Evolutionary conservation across 1,284 basidiomycete genomes (phyloP), one percentile per base, ranked within the genome.

Genomic region (Vanrija sp.): DNA sequence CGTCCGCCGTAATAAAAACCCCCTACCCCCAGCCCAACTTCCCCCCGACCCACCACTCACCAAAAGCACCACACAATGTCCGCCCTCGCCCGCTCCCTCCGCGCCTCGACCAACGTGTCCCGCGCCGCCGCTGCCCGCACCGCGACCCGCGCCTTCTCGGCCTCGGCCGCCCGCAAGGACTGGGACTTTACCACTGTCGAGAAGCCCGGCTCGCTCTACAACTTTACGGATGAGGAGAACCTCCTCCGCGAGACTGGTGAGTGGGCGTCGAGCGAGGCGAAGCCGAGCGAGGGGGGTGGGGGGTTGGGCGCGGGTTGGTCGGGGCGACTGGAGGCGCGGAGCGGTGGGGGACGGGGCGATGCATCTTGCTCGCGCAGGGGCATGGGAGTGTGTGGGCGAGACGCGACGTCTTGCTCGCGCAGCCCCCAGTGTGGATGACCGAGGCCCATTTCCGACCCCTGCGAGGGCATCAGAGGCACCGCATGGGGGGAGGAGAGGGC

Each of bases 191-290:
- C 66, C 41, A 67, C 67, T 44, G 71, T 72, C 56, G 69, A 71
- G 42, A 69, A 68, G 22, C 69, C 69, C 10, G 56, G 66, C 25
- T 69, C 66, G 47, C 78, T 95, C 23, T 85, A 86, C 69, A 83
- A 82, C 10, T 90, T 92, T 64, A 90, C 89, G 10, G 91, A 95
- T 41, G 93, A 97, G 69, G 93, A 97, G 75, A 78, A 86, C 56
- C 88, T 95, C 86, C 81, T 96, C 20, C 82, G 88, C 41, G 93
- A 97, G 60, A 83, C 87, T 14, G 90, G 91, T 92, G 62, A 65
- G 77, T 57, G 24, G 3, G 14, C 12, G n/a, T n/a, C n/a, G n/a
- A n/a, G n/a, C n/a, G n/a, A n/a, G n/a, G n/a, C n/a, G 31, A 7
- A 35, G 15, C 31, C 31, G 8, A 35, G 31, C 31, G 31, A 35